Percentiles rank a stretch among this genome's conserved stretches.
Conservation (phyloP, 73 alveolate species). For the Paramecium biaurelia region DNA sequence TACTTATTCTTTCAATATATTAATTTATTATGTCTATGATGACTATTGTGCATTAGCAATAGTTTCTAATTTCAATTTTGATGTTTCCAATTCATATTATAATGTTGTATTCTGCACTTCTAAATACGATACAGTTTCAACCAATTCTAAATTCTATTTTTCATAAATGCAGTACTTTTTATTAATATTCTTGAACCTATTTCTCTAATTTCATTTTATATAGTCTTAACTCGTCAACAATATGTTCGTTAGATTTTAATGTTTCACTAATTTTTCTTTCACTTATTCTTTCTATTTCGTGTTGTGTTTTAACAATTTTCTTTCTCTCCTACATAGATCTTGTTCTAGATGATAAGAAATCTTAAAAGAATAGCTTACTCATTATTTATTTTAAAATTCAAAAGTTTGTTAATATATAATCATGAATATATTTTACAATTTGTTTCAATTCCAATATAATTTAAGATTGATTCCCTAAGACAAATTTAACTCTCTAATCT, state of each 20-base stretch:
- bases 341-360: not conserved
- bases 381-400: not conserved
- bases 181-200: not conserved
- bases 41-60: not conserved
- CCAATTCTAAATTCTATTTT: not conserved
- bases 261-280: not conserved
- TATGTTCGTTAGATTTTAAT: not conserved
- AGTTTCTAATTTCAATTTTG: not conserved
- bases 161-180: not conserved
- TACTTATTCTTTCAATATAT: not conserved
- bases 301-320: not conserved
- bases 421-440: not conserved
- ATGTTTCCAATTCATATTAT: conserved; percentile 20
- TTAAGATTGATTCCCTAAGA: not conserved
- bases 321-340: not conserved
- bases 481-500: not conserved
- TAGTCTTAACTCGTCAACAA: not conserved
- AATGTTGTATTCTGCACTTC: conserved; percentile 12
- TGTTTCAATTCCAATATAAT: not conserved
- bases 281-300: conserved; percentile 4
- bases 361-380: conserved; percentile 32
- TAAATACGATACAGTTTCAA: not conserved
- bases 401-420: not conserved
- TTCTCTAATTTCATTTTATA: not conserved
- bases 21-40: not conserved